Evolutionary conservation across 2,329 filamentous ascomycete genomes (phyloP), one percentile per base, ranked within the genome.

Genomic region (Cladosporium oxysporum): DNA sequence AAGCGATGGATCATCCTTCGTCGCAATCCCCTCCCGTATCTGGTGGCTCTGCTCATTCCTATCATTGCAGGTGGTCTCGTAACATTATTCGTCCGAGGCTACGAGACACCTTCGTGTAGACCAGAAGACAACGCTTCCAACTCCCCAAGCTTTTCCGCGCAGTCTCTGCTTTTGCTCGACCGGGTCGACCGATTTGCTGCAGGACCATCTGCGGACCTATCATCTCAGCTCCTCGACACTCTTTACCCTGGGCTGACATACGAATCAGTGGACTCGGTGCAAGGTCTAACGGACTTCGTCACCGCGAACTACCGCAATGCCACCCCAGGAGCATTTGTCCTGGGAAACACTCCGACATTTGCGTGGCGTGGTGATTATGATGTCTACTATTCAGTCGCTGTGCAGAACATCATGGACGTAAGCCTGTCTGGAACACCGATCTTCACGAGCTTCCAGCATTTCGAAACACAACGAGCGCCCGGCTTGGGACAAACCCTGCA

Each of bases 391-490:
- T 70, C 92, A 86, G 80, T 97, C 85, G 76, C 97, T 87, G 74
- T 90, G 82, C 83, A 97, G 83, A 95, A 97, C 91, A 84, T 97
- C 87, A 82, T 98, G 87, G 78, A 97, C 92, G 62, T 91, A 86
- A 73, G 92, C 23, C 76, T 92, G 31, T 84, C 86, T 26, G 88
- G 90, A 64, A 84, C 86, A 6, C 85, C 86, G 2, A 93, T 97
- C 67, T 83, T 84, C 2, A 91, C 90, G 1, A 85, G 87, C 59
- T 97, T 89, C 77, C 85, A 90, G 58, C 80, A 86, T 14, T 96
- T 97, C 72, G 91, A 91, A 69, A 84, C 87, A 0, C 91, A 91
- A 0, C 93, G 89, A 79, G 81, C 85, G 29, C 87, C 91, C 0
- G 82, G 83, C 23, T 87, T 88, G 10, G 91, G 91, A 23, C 83